Base-by-base conservation (phyloP, 164 flowering plant genomes). In the Cinnamomum micranthum region DNA sequence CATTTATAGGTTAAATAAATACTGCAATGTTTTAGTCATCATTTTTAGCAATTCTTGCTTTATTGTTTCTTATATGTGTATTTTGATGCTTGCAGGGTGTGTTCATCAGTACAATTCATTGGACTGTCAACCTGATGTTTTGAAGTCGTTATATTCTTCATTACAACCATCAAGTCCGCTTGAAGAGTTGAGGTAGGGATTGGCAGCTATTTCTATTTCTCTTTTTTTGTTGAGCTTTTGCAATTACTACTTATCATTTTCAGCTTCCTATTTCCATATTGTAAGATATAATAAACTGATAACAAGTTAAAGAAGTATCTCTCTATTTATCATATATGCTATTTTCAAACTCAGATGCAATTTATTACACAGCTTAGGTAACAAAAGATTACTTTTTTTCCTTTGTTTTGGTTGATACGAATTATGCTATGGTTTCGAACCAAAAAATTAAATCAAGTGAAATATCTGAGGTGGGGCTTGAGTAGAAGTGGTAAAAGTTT, bases 121-220 rank as follows among this genome's bases (percentile, higher is more conserved):
- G 86, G 84, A 96, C 81, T 87, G 92, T 73, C 89, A 92, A 80
- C 99, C 98, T 41, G 97, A 96, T 86, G 98, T 96, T 72, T 81
- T 96, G 85, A 94, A 92, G 82, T 96, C 98, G 62, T 81, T 96
- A 47, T 96, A 96, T 84, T 91, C 98, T 78, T 92, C 99, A 31
- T 91, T 96, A 78, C 98, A 91, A 78, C 90, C 88, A 80, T 89
- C 97, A 81, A 92, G 95, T 83, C 79, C 97, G 75, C 83, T 90
- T 81, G 97, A 90, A 86, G 97, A 88, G 31, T 75, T 90, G 75
- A 94, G 99, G 99, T 89, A 82, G 23, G 50, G 35, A 60, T 69
- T 22, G 6, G 2, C 69, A 6, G 13, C 27, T 41, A 41, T 64
- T 71, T 51, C 7, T 25, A 20, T 50, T 13, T 67, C 5, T 2